Percentiles rank a stretch among this genome's conserved stretches.
These are phyloP conservation scores for Nakataea oryzae DNA, from an alignment of 2,329 filamentous ascomycete species.

Conservation along the genomic window DNA sequence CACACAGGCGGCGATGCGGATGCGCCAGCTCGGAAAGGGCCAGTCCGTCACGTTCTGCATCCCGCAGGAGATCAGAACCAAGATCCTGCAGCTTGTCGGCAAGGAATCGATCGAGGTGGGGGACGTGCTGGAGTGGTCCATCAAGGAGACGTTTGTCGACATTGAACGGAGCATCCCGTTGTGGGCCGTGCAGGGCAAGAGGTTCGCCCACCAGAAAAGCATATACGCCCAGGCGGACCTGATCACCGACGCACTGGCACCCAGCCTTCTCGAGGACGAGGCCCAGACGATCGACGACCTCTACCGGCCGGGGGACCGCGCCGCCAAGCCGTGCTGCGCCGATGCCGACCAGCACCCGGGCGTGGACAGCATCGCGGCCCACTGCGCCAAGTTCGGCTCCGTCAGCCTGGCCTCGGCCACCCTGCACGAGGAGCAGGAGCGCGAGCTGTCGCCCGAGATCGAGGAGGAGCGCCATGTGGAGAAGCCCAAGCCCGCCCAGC, in stretches of 20 bases:
- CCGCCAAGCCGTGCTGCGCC: neutral
- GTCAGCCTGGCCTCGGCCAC: neutral
- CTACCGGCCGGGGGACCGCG: slow-evolving; percentile 29
- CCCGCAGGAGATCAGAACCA: slow-evolving; percentile 45
- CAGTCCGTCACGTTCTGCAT: slow-evolving; percentile 55
- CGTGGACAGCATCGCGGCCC: neutral
- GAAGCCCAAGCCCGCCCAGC: slow-evolving; percentile 26
- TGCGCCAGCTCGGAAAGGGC: slow-evolving; percentile 56
- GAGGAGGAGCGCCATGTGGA: slow-evolving; percentile 49
- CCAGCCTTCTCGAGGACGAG: slow-evolving; percentile 41
- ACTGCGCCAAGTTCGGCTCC: neutral
- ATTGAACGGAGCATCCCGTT: slow-evolving; percentile 38
- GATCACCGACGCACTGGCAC: slow-evolving; percentile 19
- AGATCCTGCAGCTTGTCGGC: slow-evolving; percentile 28
- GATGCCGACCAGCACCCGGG: neutral
- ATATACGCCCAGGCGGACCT: slow-evolving; percentile 19
- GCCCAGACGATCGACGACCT: slow-evolving; percentile 37
- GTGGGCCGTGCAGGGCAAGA: slow-evolving; percentile 50
- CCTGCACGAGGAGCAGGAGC: slow-evolving; percentile 55
- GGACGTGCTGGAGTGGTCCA: slow-evolving; percentile 50
- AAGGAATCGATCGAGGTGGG: slow-evolving; percentile 28
- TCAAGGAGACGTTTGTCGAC: slow-evolving; percentile 36
- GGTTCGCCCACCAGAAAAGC: slow-evolving; percentile 30
- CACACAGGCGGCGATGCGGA: slow-evolving; percentile 60
- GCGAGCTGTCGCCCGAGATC: slow-evolving; percentile 55